These are phyloP conservation scores for Colletotrichum theobromicola DNA, from an alignment of 2,329 filamentous ascomycete genomes.

Conservation along the genomic window DNA sequence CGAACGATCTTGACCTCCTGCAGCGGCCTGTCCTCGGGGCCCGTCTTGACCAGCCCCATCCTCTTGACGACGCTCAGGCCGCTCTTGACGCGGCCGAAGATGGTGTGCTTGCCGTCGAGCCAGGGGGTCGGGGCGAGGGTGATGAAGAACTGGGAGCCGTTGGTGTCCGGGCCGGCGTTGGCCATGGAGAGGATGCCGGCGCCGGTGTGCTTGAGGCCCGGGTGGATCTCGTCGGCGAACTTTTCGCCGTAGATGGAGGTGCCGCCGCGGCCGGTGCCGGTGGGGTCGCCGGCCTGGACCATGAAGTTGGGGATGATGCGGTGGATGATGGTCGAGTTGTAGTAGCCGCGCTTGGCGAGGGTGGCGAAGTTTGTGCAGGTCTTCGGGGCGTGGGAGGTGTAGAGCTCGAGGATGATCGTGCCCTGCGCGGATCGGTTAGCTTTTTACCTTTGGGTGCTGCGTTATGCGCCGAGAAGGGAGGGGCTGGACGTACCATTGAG, in stretches of 20 bases:
- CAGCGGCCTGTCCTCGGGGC: slow-evolving; percentile 77
- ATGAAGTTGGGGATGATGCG: slow-evolving; percentile 97
- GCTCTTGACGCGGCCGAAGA: slow-evolving; percentile 88
- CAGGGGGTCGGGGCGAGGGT: slow-evolving; percentile 94
- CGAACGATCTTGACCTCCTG: slow-evolving; percentile 83
- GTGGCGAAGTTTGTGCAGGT: slow-evolving; percentile 89
- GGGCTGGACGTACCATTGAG: slow-evolving; percentile 70
- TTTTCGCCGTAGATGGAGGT: slow-evolving; percentile 89
- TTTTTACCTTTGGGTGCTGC: not conserved
- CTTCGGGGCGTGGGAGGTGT: slow-evolving; percentile 85
- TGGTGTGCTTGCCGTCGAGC: slow-evolving; percentile 96
- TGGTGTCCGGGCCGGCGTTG: slow-evolving; percentile 90
- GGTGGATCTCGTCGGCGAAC: slow-evolving; percentile 89
- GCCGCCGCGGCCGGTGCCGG: slow-evolving; percentile 90
- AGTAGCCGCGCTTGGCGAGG: slow-evolving; percentile 84
- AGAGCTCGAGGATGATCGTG: slow-evolving; percentile 85
- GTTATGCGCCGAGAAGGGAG: not conserved
- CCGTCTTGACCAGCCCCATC: slow-evolving; percentile 88
- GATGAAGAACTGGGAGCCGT: slow-evolving; percentile 95
- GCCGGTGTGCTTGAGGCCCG: slow-evolving; percentile 84
- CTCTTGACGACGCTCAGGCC: slow-evolving; percentile 85
- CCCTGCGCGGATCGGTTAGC: slow-evolving; percentile 63
- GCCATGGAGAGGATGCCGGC: slow-evolving; percentile 97
- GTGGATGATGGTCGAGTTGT: slow-evolving; percentile 86
- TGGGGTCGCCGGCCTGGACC: slow-evolving; percentile 94